Conservation (phyloP, 768 basidiomycete genomes). For the Boletus rubescentipes region DNA sequence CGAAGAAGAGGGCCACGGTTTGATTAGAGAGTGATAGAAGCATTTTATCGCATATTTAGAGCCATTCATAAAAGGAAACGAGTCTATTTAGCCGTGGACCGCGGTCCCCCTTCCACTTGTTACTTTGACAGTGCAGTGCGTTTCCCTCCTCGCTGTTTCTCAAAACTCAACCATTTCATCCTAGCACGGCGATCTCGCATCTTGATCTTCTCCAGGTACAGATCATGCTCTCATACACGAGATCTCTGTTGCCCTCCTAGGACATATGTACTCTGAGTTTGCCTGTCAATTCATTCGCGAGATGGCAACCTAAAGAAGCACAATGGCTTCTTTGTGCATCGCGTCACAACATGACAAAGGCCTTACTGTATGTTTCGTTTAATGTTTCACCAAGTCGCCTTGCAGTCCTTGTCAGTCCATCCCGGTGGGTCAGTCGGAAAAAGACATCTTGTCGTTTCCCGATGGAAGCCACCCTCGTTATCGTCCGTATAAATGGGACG, state of each 20-base stretch:
- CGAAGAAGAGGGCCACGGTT: constrained; percentile 51
- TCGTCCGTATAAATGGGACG: constrained; percentile 28
- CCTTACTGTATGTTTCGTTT: constrained; percentile 23
- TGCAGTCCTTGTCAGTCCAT: constrained; percentile 13
- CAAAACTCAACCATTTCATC: constrained; percentile 23
- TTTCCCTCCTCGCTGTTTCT: neutral
- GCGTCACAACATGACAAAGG: constrained; percentile 28
- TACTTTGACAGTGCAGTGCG: neutral
- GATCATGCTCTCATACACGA: constrained; percentile 12
- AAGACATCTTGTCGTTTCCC: constrained; percentile 16
- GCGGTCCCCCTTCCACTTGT: constrained; percentile 7
- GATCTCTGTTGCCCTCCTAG: constrained; percentile 16
- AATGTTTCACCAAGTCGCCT: constrained; percentile 28
- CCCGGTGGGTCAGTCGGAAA: constrained; percentile 20
- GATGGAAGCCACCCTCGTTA: constrained; percentile 23
- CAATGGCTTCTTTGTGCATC: constrained; percentile 29
- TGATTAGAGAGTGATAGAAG: constrained; percentile 37
- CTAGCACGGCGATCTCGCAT: constrained; percentile 30
- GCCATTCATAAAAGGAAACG: constrained; percentile 5
- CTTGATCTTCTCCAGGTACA: constrained; percentile 25
- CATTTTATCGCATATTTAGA: constrained; percentile 24
- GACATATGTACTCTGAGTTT: constrained; percentile 11
- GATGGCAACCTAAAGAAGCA: constrained; percentile 12
- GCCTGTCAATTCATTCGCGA: constrained; percentile 8
- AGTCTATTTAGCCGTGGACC: constrained; percentile 18